Conservation (phyloP, 805 yeast genomes). For the Yamadazyma olivae region DNA sequence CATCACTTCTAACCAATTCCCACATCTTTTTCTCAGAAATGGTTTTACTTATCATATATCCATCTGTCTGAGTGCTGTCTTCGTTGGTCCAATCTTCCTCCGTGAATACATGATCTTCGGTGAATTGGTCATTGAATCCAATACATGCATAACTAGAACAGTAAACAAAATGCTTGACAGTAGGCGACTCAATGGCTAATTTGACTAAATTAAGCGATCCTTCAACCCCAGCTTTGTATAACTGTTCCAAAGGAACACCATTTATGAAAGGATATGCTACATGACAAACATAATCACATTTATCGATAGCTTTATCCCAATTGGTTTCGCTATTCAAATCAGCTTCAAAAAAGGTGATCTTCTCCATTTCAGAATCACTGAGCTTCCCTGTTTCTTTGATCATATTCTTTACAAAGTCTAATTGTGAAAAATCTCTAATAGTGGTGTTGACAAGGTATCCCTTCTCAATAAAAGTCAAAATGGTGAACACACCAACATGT, state of each 20-base stretch:
- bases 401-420: conserved; percentile 2
- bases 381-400: conserved; percentile 6
- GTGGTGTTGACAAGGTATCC: conserved; percentile 13
- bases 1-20: conserved; percentile 10
- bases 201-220: conserved; percentile 4
- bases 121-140: neutral
- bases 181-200: conserved; percentile 3
- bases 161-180: conserved; percentile 5
- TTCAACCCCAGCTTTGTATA: no score
- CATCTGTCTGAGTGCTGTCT: no score
- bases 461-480: conserved; percentile 6
- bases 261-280: conserved; percentile 11
- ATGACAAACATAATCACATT: conserved; percentile 9
- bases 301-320: conserved; percentile 13
- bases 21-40: conserved; percentile 7
- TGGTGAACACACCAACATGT: no score
- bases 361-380: conserved; percentile 1
- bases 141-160: conserved; percentile 2
- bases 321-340: conserved; percentile 8
- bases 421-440: conserved; percentile 8
- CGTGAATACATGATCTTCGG: conserved; percentile 4
- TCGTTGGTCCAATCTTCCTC: no score
- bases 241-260: conserved; percentile 6
- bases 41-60: no score
- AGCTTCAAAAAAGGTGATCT: conserved; percentile 5